A percentile compares a stretch with the other conserved stretches of the same genome.
phyloP scores from a whole-genome alignment of 2,329 filamentous ascomycete species.

The Aspergillus aculeatinus region DNA sequence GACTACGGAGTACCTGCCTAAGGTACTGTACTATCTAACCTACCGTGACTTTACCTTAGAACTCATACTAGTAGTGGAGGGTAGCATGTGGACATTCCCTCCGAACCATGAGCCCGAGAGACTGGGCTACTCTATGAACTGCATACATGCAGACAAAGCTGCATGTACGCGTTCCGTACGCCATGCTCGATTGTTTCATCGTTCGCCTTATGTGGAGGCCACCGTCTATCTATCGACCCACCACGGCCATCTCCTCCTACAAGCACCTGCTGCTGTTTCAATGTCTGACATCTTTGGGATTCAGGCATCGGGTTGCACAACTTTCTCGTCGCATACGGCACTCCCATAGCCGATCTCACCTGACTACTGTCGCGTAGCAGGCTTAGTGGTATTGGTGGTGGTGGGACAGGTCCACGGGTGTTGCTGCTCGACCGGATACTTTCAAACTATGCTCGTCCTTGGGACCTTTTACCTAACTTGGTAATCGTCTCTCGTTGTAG shows the following conservation, averaged over 20 bases:
- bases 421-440: background rate
- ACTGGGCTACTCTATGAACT: background rate
- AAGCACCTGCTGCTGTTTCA: background rate
- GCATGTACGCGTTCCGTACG: background rate
- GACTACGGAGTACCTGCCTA: background rate
- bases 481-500: background rate
- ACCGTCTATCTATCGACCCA: background rate
- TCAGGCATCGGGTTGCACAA: background rate
- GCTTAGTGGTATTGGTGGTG: background rate
- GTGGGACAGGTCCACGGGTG: background rate
- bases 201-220: background rate
- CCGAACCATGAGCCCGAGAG: background rate
- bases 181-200: background rate
- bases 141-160: conserved; percentile 1
- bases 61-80: background rate
- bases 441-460: background rate
- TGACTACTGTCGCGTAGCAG: background rate
- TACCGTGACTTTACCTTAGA: too few species aligned
- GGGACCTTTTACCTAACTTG: conserved; percentile 8
- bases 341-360: background rate
- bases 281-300: background rate
- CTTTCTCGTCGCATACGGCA: background rate
- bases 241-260: background rate
- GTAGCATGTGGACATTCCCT: background rate
- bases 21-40: too few species aligned